Percentiles rank a stretch among this genome's conserved stretches.
Evolutionary conservation across 805 yeast species (phyloP).

Genomic region (Helenozyma rhizophorensis): DNA sequence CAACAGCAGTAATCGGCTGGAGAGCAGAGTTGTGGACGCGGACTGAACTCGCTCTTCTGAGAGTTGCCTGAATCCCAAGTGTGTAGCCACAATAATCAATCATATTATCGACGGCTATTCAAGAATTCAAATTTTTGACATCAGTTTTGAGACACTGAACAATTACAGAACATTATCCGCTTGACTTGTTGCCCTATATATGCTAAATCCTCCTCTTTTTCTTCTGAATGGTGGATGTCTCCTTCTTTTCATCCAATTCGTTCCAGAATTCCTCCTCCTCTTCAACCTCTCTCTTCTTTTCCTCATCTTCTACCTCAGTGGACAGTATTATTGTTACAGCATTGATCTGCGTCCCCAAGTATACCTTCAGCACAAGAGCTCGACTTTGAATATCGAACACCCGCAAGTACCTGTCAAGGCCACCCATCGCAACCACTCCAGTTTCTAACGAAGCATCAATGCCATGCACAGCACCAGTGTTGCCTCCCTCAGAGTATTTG

Average conservation of each 20-base stretch:
- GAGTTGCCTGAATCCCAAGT: no score
- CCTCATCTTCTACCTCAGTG: conserved; percentile 29
- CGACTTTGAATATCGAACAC: conserved; percentile 64
- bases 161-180: background rate
- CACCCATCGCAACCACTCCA: conserved; percentile 65
- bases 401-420: conserved; percentile 82
- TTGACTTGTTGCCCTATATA: background rate
- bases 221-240: conserved; percentile 23
- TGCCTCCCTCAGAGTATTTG: conserved; percentile 48
- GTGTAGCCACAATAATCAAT: no score
- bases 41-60: no score
- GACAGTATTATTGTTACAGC: conserved; percentile 48
- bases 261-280: conserved; percentile 35
- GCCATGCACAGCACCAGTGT: conserved; percentile 73
- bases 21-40: conserved; percentile 6
- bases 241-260: conserved; percentile 30
- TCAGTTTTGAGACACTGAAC: no score
- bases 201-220: conserved; percentile 20
- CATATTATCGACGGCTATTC: no score
- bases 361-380: conserved; percentile 64
- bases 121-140: no score
- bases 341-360: conserved; percentile 66
- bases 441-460: conserved; percentile 40
- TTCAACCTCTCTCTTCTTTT: conserved; percentile 19
- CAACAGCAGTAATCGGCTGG: conserved; percentile 17